Percentiles rank a stretch among this genome's conserved stretches.
Conservation (phyloP, 495 filamentous ascomycete species). For the Elasticomyces elasticus region DNA sequence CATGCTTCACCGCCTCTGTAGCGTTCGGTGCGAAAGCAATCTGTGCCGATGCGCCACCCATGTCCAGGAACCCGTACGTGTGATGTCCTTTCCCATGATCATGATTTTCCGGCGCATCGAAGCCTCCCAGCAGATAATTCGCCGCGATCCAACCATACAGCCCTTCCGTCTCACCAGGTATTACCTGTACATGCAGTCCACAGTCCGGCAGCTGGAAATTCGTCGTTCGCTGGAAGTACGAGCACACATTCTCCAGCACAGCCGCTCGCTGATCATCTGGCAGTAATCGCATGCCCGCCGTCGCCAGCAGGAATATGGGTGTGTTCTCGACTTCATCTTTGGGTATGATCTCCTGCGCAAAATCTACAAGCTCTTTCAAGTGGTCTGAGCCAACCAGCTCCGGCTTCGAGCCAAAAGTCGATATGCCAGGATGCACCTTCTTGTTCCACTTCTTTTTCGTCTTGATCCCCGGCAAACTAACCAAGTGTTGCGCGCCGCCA, state of each 20-base stretch:
- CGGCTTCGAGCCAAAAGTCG: slow-evolving; percentile 72
- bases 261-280: slow-evolving; percentile 57
- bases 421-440: slow-evolving; percentile 88
- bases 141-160: slow-evolving; percentile 97
- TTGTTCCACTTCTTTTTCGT: slow-evolving; percentile 84
- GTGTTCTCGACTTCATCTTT: slow-evolving; percentile 67
- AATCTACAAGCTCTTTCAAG: slow-evolving; percentile 65
- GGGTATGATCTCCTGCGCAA: slow-evolving; percentile 77
- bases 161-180: slow-evolving; percentile 93
- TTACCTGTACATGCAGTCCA: slow-evolving; percentile 82
- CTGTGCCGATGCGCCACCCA: slow-evolving; percentile 95
- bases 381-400: slow-evolving; percentile 71
- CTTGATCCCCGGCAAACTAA: slow-evolving; percentile 63
- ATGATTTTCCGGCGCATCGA: slow-evolving; percentile 67
- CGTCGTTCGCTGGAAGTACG: slow-evolving; percentile 68
- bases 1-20: slow-evolving; percentile 83
- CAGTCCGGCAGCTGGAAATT: slow-evolving; percentile 86
- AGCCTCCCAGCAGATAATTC: slow-evolving; percentile 94
- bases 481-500: slow-evolving; percentile 49
- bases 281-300: slow-evolving; percentile 93
- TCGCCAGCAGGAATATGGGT: slow-evolving; percentile 89
- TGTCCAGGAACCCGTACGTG: slow-evolving; percentile 96
- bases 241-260: slow-evolving; percentile 69
- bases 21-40: slow-evolving; percentile 94
- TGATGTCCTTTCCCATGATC: slow-evolving; percentile 77